Evolutionary conservation across 1,139 yeast species (phyloP).

Genomic region (Lodderomyces elongisporus): DNA sequence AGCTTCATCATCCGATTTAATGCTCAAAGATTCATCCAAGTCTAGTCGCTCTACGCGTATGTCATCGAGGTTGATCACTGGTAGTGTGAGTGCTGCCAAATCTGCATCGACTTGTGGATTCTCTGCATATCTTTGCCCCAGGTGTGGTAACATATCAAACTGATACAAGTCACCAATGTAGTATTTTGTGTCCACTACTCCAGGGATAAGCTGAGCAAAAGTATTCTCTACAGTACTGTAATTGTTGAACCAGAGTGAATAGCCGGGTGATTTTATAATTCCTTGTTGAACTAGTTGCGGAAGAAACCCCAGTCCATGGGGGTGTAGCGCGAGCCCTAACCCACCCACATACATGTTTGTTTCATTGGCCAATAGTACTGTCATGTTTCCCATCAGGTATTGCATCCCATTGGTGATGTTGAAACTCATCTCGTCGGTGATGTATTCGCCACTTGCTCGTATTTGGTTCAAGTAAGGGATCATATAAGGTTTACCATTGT

Average conservation of each 20-base stretch:
- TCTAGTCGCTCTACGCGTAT: conserved; percentile 43
- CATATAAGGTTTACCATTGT: conserved; percentile 15
- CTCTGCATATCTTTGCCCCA: conserved; percentile 24
- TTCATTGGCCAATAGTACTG: conserved; percentile 24
- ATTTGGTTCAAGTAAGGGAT: conserved; percentile 28
- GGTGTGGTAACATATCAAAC: conserved; percentile 44
- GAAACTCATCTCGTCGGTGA: conserved; percentile 21
- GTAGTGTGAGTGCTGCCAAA: conserved; percentile 28
- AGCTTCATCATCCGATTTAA: conserved; percentile 25
- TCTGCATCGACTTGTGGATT: conserved; percentile 20
- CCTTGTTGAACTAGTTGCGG: conserved; percentile 26
- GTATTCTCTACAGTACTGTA: conserved; percentile 9
- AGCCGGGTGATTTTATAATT: conserved; percentile 43
- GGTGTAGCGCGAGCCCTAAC: conserved; percentile 48
- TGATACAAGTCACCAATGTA: conserved; percentile 42
- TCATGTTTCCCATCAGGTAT: conserved; percentile 18
- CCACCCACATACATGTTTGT: conserved; percentile 28
- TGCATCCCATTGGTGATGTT: conserved; percentile 12
- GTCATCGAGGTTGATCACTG: conserved; percentile 55
- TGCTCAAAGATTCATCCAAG: conserved; percentile 30
- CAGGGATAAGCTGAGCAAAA: conserved; percentile 48
- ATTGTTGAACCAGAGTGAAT: conserved; percentile 48
- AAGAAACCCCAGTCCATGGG: conserved; percentile 39
- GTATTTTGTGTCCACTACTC: conserved; percentile 49
- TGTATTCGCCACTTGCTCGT: conserved; percentile 23